phyloP scores from a whole-genome alignment of 176 grass and related monocot species.

The Triticum urartu region DNA sequence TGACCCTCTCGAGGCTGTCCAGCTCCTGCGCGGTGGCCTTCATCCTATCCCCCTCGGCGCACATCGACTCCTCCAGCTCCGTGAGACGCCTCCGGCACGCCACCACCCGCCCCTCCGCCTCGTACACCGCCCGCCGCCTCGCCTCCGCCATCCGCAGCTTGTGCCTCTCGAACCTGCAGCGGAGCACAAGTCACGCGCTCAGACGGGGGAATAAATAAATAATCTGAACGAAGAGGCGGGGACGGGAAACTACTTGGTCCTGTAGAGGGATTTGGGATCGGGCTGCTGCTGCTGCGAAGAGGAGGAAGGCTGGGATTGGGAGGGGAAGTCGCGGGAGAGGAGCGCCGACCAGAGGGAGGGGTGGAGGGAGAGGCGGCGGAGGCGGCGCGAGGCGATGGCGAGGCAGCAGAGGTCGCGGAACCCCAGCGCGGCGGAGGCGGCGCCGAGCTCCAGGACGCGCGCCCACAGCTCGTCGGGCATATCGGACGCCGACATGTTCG shows the following conservation, averaged over 20 bases:
- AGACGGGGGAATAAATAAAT: neutral
- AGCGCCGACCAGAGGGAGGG: slow-evolving; percentile 60
- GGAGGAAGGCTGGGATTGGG: slow-evolving; percentile 36
- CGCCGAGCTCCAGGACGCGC: slow-evolving; percentile 70
- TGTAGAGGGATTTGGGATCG: slow-evolving; percentile 77
- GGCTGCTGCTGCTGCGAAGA: neutral
- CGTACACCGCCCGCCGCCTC: slow-evolving; percentile 50
- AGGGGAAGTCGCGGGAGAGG: slow-evolving; percentile 68
- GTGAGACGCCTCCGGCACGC: slow-evolving; percentile 48
- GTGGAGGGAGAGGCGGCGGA: slow-evolving; percentile 67
- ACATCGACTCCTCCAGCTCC: slow-evolving; percentile 47
- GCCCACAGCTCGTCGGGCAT: slow-evolving; percentile 88
- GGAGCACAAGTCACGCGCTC: neutral
- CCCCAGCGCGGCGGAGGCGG: slow-evolving; percentile 51
- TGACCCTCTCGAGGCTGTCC: slow-evolving; percentile 61
- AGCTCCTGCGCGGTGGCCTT: slow-evolving; percentile 54
- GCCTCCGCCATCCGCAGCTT: slow-evolving; percentile 50
- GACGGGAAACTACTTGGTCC: slow-evolving; percentile 43
- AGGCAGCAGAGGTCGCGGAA: slow-evolving; percentile 88
- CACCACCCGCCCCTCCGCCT: slow-evolving; percentile 54
- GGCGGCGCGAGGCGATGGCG: slow-evolving; percentile 70
- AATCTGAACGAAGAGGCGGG: neutral
- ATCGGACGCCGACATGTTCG: slow-evolving; percentile 31
- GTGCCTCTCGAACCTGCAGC: slow-evolving; percentile 78
- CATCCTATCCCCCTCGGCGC: slow-evolving; percentile 50